phyloP scores from a whole-genome alignment of 257 asterid species.

The Capsicum rhomboideum region DNA sequence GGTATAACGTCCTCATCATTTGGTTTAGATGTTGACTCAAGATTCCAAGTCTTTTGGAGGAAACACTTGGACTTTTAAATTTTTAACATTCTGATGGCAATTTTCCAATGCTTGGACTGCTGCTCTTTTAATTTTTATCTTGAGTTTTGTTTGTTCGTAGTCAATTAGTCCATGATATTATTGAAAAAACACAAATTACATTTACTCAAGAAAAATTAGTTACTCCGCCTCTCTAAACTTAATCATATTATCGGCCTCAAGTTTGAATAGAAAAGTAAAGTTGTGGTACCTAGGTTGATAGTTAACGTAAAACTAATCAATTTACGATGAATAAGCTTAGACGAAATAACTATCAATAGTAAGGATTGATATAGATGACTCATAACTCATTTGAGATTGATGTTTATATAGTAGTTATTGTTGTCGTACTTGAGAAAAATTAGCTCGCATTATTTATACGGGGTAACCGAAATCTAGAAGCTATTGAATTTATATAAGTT shows the following conservation, averaged over 20 bases:
- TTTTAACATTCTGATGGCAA: not conserved
- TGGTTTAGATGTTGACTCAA: not conserved
- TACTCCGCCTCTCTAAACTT: not conserved
- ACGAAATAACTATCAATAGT: not conserved
- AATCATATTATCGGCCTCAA: not conserved
- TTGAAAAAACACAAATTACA: not conserved
- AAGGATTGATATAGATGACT: not conserved
- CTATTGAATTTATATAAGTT: too few relatives aligned
- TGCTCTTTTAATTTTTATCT: not conserved
- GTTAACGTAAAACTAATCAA: not conserved
- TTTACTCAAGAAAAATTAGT: not conserved
- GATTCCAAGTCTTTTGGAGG: slow-evolving; percentile 1
- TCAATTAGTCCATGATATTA: too few relatives aligned
- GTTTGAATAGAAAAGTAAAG: not conserved
- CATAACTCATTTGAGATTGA: not conserved
- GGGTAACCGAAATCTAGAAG: too few relatives aligned
- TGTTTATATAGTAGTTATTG: too few relatives aligned
- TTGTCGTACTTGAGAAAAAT: too few relatives aligned
- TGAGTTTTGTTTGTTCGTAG: not conserved
- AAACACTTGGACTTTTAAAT: not conserved
- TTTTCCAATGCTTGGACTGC: not conserved
- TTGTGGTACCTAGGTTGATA: not conserved
- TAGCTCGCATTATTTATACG: too few relatives aligned
- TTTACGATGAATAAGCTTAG: not conserved
- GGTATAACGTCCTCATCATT: not conserved